Percentiles rank a stretch among this genome's conserved stretches.
phyloP scores from a whole-genome alignment of 768 basidiomycete species.

The Jaapia argillacea region DNA sequence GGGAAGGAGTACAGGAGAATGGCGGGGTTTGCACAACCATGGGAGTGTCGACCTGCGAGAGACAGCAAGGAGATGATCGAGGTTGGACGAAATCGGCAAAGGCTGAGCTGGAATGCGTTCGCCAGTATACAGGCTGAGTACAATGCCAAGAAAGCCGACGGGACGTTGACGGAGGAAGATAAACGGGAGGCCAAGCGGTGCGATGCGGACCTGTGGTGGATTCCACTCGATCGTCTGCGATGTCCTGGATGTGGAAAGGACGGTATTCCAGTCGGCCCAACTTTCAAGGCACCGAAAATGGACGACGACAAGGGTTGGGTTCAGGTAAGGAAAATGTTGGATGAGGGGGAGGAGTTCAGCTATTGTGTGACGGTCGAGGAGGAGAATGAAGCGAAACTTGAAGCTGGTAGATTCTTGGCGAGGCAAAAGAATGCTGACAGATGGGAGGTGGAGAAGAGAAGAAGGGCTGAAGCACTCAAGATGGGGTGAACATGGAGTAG shows the following conservation, averaged over 20 bases:
- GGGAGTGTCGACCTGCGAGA: background rate
- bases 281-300: constrained; percentile 1
- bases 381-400: background rate
- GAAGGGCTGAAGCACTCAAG: too few species aligned
- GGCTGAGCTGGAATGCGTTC: background rate
- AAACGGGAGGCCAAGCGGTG: background rate
- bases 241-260: constrained; percentile 2
- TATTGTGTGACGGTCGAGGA: constrained; percentile 4
- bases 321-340: constrained; percentile 1
- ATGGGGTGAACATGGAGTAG: too few species aligned
- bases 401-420: background rate
- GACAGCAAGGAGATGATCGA: background rate
- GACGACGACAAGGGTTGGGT: constrained; percentile 3
- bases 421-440: background rate
- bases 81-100: background rate
- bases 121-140: background rate
- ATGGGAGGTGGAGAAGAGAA: background rate
- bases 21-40: background rate
- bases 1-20: constrained; percentile 2
- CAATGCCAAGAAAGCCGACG: background rate
- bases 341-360: constrained; percentile 3
- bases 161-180: background rate
- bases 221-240: background rate
- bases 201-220: constrained; percentile 4
- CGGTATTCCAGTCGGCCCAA: background rate